These are phyloP conservation scores for Akebia trifoliata DNA, from an alignment of 164 flowering plant genomes.

Conservation along the genomic window DNA sequence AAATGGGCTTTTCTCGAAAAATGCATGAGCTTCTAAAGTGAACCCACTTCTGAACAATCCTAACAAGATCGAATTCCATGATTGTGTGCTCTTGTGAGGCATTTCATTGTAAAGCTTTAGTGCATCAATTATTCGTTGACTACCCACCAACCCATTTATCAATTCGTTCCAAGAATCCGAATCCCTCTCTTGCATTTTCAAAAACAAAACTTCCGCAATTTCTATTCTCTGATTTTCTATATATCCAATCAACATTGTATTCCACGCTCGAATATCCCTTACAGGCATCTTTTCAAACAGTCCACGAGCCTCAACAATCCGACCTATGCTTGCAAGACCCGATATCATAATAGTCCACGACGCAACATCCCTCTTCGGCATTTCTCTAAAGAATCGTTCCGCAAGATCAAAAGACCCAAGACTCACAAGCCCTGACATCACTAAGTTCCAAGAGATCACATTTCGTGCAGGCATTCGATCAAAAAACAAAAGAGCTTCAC, in stretches of 20 bases:
- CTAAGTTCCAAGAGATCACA: conserved; percentile 60
- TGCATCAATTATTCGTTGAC: conserved; percentile 35
- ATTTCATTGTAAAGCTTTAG: conserved; percentile 35
- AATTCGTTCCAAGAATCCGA: conserved; percentile 40
- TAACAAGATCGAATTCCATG: conserved; percentile 46
- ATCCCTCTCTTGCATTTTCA: conserved; percentile 43
- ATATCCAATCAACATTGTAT: conserved; percentile 49
- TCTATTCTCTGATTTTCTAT: conserved; percentile 29
- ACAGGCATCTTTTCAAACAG: conserved; percentile 48
- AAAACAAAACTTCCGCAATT: conserved; percentile 46
- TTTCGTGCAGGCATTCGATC: conserved; percentile 42
- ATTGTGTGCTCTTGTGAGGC: conserved; percentile 34
- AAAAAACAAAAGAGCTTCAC: conserved; percentile 40
- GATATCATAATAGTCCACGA: conserved; percentile 64
- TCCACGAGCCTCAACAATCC: conserved; percentile 40
- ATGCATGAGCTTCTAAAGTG: conserved; percentile 48
- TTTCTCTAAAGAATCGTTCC: conserved; percentile 34
- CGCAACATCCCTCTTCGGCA: conserved; percentile 41
- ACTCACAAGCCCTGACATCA: conserved; percentile 43
- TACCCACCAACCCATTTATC: conserved; percentile 38
- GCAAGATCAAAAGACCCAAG: conserved; percentile 28
- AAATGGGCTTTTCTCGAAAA: conserved; percentile 44
- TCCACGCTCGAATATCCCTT: conserved; percentile 54
- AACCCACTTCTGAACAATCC: conserved; percentile 39
- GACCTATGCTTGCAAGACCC: conserved; percentile 33